Conservation (phyloP, 345 rosid genomes). For the Corchorus capsularis region DNA sequence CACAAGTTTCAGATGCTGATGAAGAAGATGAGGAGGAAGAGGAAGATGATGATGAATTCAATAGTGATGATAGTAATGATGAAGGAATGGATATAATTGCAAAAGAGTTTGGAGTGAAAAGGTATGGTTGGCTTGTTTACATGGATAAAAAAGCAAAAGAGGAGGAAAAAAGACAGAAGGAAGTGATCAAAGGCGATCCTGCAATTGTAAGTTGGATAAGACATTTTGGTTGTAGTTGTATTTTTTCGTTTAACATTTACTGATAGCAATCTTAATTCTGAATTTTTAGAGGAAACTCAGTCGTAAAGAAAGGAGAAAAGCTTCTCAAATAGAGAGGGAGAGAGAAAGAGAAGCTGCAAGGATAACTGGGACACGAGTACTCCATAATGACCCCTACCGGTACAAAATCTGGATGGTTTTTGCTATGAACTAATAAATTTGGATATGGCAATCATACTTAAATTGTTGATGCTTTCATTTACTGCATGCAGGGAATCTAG, state of each 20-base stretch:
- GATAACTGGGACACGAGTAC: slow-evolving; percentile 60
- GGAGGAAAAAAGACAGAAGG: slow-evolving; percentile 92
- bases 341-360: slow-evolving; percentile 82
- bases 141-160: slow-evolving; percentile 95
- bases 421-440: not conserved
- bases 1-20: slow-evolving; percentile 53
- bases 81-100: slow-evolving; percentile 93
- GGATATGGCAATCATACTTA: slow-evolving; percentile 3
- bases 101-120: slow-evolving; percentile 89
- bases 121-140: slow-evolving; percentile 97
- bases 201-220: slow-evolving; percentile 69
- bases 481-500: slow-evolving; percentile 63
- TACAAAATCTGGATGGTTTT: slow-evolving; percentile 24
- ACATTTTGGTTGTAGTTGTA: slow-evolving; percentile 12
- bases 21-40: slow-evolving; percentile 78
- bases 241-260: slow-evolving; percentile 8
- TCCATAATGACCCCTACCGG: slow-evolving; percentile 93
- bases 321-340: slow-evolving; percentile 92
- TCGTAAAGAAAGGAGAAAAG: slow-evolving; percentile 98
- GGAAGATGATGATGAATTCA: slow-evolving; percentile 85
- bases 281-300: slow-evolving; percentile 79
- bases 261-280: slow-evolving; percentile 26
- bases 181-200: slow-evolving; percentile 96
- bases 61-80: slow-evolving; percentile 91
- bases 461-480: slow-evolving; percentile 25